Evolutionary conservation across 495 filamentous ascomycete species (phyloP).

Genomic region (Aspergillus asperescens): DNA sequence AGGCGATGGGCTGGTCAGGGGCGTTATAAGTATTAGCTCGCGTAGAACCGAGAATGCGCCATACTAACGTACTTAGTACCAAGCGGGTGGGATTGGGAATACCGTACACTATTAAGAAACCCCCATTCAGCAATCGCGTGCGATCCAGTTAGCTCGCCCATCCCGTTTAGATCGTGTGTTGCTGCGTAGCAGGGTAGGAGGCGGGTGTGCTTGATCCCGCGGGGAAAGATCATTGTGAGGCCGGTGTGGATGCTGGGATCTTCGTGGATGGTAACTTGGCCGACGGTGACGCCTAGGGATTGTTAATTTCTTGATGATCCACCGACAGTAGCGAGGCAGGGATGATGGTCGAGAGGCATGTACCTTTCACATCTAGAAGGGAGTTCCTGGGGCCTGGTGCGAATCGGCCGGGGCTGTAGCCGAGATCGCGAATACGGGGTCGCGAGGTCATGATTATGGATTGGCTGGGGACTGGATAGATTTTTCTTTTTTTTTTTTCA

Average conservation of each 20-base stretch:
- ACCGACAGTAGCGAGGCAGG: not conserved
- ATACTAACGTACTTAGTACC: too few relatives aligned
- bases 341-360: too few relatives aligned
- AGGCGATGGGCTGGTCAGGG: not conserved
- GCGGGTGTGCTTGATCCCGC: not conserved
- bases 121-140: not conserved
- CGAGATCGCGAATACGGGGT: not conserved
- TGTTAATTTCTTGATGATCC: not conserved
- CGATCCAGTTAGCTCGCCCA: not conserved
- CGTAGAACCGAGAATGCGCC: not conserved
- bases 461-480: not conserved
- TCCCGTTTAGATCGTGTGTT: not conserved
- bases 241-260: not conserved
- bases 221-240: not conserved
- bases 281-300: not conserved
- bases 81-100: too few relatives aligned
- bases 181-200: not conserved
- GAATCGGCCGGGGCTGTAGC: not conserved
- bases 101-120: not conserved
- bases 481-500: too few relatives aligned
- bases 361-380: not conserved
- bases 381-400: not conserved
- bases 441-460: not conserved
- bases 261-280: not conserved
- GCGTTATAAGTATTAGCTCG: not conserved